Percentiles rank a stretch among this genome's conserved stretches.
Conservation (phyloP, 345 rosid species). For the Gossypium mustelinum region DNA sequence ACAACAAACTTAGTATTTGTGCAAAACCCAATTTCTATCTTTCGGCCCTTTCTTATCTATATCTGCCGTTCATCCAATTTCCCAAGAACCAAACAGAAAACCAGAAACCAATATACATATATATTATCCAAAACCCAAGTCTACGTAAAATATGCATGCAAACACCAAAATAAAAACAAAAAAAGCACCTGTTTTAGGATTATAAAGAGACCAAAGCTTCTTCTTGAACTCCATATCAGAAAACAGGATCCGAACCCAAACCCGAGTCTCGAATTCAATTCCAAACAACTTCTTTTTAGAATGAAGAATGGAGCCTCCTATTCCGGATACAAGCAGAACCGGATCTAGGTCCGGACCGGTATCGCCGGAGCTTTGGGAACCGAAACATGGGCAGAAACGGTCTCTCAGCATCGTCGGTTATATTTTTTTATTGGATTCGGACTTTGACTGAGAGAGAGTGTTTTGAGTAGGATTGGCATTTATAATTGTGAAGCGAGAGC, state of each 20-base stretch:
- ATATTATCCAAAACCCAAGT: background rate
- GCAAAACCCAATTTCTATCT: background rate
- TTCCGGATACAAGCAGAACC: constrained; percentile 68
- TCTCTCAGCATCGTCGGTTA: constrained; percentile 9
- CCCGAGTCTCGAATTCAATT: constrained; percentile 47
- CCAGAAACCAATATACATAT: background rate
- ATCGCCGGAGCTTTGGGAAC: constrained; percentile 17
- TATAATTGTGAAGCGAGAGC: background rate
- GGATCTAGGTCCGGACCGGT: constrained; percentile 47
- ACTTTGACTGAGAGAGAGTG: background rate
- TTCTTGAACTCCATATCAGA: constrained; percentile 78
- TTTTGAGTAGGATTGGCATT: background rate
- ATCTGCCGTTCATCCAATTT: background rate
- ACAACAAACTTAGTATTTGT: background rate
- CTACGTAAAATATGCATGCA: background rate
- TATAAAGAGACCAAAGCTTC: constrained; percentile 72
- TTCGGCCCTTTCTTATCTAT: background rate
- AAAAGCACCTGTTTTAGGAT: constrained; percentile 61
- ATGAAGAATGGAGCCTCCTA: constrained; percentile 73
- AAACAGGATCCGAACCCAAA: constrained; percentile 77
- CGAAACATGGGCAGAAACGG: constrained; percentile 53
- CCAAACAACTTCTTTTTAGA: constrained; percentile 54
- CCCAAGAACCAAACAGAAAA: constrained; percentile 7
- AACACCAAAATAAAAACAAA: background rate
- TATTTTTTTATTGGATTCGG: too few species aligned